Evolutionary conservation across 768 basidiomycete species (phyloP), one percentile per base, ranked within the genome.

Genomic region (Tricholoma sp.): DNA sequence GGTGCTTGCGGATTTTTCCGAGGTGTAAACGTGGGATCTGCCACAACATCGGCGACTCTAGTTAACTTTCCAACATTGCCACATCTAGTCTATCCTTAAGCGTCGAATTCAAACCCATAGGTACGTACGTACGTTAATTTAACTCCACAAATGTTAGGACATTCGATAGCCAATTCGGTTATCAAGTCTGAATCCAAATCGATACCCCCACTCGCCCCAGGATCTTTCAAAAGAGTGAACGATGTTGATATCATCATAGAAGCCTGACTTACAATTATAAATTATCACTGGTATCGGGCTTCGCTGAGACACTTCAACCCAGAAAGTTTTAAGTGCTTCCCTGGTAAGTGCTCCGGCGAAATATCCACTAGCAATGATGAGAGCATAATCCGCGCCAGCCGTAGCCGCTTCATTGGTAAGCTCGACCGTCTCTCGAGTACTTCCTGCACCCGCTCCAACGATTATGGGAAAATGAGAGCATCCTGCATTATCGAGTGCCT

Each of bases 51-150:
- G 50, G 86, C 84, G 61, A 95, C 88, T 63, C 94, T 82, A 27
- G 91, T 90, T 63, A 95, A 79, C 72, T 95, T 95, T 50, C 94
- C 94, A 60, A 97, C 91, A 65, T 89, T 91, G 27, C 90, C 93
- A 65, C 94, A 96, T 43, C 90, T 92, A 63, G 58, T 22, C 39
- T 16, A 22, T 43, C 5, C 43, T 47, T 56, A 18, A 45, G 54
- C 61, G 27, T 58, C 21, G 51, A 57, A 46, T 59, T 14, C 18
- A 29, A 41, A 32, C 24, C 32, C 7, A 3, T 21, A n/a, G 29
- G 12, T 18, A 5, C 24, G 32, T 21, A 79, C 88, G 45, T 71
- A 90, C 84, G 94, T 96, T 58, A 96, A 81, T 72, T 98, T 98
- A 60, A 94, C 86, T 19, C 94, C 94, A 62, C 78, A 83, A 37